Evolutionary conservation across 2,329 filamentous ascomycete genomes (phyloP), one percentile per base, ranked within the genome.

Genomic region (Xylaria sp.): DNA sequence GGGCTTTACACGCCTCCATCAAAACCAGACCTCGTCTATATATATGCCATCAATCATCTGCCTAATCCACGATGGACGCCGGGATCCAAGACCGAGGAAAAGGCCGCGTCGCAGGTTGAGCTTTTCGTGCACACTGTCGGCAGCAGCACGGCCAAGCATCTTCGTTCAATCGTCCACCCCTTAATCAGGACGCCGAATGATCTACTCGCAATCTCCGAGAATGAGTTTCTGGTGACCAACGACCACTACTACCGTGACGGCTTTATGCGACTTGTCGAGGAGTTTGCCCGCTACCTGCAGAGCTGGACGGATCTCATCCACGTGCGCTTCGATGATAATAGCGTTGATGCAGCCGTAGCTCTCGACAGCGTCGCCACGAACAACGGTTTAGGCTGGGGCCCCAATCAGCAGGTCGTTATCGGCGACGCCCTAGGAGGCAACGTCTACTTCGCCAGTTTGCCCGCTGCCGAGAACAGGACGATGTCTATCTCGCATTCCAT

Each of bases 21-120:
- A 2, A 86, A 89, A 69, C 83, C 82, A 0, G 73, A 82, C 1
- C 73, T 73, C 2, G 84, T 90, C 5, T 90, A 88, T 71, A 86
- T 91, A 54, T 87, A 87, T 63, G 88, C 86, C 0, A 77, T 91
- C 59, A 91, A 91, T 71, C 89, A 91, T 64, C 72, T 85, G 0
- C 84, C 87, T 0, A 85, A 88, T 65, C 80, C 81, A 0, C 79
- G 80, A 0, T 83, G 81, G 72, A 74, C 35, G 54, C 61, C 29
- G 21, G 73, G 55, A 6, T 71, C 69, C 2, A 67, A 70, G 4
- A 77, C 78, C 1, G 73, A 74, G 1, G 78, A 77, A 10, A 83
- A 83, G 67, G 81, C 84, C 0, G 81, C 81, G 1, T 89, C 88
- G 0, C 84, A 84, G 10, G 76, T 90, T 47, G 88, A 91, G 73